phyloP scores from a whole-genome alignment of 73 alveolate species.

The Tetrahymena borealis region DNA sequence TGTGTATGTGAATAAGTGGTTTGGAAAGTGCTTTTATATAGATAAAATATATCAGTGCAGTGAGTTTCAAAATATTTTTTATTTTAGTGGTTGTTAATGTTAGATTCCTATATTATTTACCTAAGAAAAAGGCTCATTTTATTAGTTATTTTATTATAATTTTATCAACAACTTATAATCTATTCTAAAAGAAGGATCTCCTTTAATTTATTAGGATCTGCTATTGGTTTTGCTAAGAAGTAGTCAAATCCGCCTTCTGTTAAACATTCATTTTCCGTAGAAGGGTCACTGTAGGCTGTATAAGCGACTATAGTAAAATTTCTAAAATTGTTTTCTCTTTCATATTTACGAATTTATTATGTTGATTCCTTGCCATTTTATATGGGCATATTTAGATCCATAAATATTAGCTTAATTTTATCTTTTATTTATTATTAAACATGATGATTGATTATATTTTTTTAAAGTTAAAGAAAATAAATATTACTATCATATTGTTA shows the following conservation, averaged over 20 bases:
- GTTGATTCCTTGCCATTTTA: not conserved
- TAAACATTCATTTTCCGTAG: not conserved
- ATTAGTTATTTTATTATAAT: not conserved
- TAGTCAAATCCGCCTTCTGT: not conserved
- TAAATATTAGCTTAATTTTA: not conserved
- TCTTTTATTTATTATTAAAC: not conserved
- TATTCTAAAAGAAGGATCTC: not conserved
- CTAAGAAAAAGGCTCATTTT: too few relatives aligned
- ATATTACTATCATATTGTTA: not conserved
- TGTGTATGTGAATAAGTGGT: too few relatives aligned
- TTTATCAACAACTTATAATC: not conserved
- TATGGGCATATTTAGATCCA: not conserved
- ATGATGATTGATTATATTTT: not conserved
- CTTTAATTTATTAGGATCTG: not conserved
- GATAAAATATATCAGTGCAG: too few relatives aligned
- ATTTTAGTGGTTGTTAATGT: too few relatives aligned
- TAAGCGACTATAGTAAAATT: not conserved
- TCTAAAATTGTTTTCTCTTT: not conserved
- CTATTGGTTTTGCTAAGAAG: not conserved
- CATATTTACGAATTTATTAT: not conserved
- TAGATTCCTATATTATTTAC: too few relatives aligned
- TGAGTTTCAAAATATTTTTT: too few relatives aligned
- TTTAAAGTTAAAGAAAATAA: not conserved
- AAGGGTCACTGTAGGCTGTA: not conserved
- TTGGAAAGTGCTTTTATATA: too few relatives aligned